These are phyloP conservation scores for Artemisia princeps DNA, from an alignment of 140 eudicot species.

Conservation along the genomic window DNA sequence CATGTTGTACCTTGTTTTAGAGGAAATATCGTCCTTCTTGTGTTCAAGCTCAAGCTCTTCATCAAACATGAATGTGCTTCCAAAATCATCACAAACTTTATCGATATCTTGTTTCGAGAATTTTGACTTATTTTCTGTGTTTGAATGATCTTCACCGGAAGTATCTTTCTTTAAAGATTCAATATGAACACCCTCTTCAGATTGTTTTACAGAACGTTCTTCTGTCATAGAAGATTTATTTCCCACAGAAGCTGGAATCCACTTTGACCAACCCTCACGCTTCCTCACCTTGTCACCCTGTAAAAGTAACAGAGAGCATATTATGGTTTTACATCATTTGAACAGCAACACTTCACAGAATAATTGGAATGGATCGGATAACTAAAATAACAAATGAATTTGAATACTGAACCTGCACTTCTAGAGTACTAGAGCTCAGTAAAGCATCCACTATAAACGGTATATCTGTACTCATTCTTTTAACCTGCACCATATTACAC, in stretches of 20 bases:
- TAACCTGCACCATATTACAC: conserved; percentile 50
- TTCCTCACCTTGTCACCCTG: conserved; percentile 69
- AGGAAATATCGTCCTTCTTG: conserved; percentile 34
- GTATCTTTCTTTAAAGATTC: conserved; percentile 24
- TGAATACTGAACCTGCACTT: conserved; percentile 65
- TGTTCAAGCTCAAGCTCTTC: conserved; percentile 83
- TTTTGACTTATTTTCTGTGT: conserved; percentile 15
- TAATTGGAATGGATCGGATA: not conserved
- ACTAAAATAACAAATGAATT: not conserved
- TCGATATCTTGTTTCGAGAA: conserved; percentile 28
- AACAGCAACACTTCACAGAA: conserved; percentile 1
- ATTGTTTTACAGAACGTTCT: conserved; percentile 20
- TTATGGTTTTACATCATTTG: conserved; percentile 4
- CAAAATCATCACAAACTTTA: conserved; percentile 53
- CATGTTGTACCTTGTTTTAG: conserved; percentile 49
- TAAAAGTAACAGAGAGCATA: not conserved
- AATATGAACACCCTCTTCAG: conserved; percentile 20
- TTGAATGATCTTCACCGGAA: conserved; percentile 23
- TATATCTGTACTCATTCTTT: conserved; percentile 71
- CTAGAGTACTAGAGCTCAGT: conserved; percentile 58
- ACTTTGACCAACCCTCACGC: conserved; percentile 87
- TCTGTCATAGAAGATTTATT: conserved; percentile 32
- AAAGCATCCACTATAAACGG: conserved; percentile 68
- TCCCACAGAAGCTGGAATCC: conserved; percentile 43
- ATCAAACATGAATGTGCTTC: conserved; percentile 79